Base-by-base conservation (phyloP, 2,329 filamentous ascomycete genomes). In the Colletotrichum godetiae region DNA sequence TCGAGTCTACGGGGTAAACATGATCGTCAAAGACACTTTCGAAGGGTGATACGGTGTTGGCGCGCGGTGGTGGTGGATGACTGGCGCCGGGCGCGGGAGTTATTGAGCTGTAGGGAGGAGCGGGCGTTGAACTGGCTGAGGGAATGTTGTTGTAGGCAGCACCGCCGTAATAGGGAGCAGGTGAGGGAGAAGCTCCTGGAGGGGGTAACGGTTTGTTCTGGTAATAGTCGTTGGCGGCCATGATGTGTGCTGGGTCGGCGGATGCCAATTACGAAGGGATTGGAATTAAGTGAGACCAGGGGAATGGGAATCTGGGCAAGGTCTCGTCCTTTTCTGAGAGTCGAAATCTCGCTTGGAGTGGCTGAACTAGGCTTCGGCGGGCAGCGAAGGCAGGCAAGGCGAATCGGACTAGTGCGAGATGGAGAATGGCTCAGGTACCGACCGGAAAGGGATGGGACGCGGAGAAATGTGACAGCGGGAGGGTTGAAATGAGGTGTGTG, bases 141-240 rank as follows among this genome's bases (percentile, higher is more conserved):
- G 87, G 86, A 22, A 85, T 80, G 76, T 87, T 83, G 63, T 82
- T 69, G 49, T 72, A 76, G 27, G 78, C 75, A 11, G 78, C 76
- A 70, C 80, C 80, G 67, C 80, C 80, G 70, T 83, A 82, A 78
- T 87, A 85, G 71, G 87, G 82, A 72, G 84, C 79, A 74, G 84
- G 76, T 79, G 83, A 79, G 76, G 82, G 77, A 77, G 78, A 78
- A 79, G 78, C 78, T 78, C 81, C 78, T 75, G 81, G 79, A 75
- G 79, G 78, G 77, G 77, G 81, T 73, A 79, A 78, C 77, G 77
- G 81, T 73, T 83, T 80, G 76, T 87, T 86, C 72, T 82, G 76
- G 76, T 93, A 93, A 83, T 94, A 94, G 78, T 93, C 89, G 84
- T 91, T 88, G 75, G 89, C 86, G 57, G 90, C 88, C 91, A 92